phyloP scores from a whole-genome alignment of 2,329 filamentous ascomycete species.

The Penicillium sp. region DNA sequence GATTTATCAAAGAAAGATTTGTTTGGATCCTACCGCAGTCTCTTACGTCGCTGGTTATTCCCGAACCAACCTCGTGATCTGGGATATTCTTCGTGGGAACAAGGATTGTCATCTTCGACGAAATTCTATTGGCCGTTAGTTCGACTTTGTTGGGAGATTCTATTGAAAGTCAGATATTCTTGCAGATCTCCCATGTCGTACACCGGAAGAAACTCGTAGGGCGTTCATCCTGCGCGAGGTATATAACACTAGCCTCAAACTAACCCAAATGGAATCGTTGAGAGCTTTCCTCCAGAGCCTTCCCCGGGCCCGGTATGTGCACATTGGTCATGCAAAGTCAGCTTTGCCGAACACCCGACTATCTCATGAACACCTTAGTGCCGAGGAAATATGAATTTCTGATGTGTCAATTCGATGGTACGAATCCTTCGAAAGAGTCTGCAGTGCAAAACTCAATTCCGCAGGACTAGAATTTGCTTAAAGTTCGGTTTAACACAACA shows the following conservation, averaged over 20 bases:
- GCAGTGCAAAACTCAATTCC: neutral
- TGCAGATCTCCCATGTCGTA: neutral
- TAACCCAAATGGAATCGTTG: neutral
- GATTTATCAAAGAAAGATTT: neutral
- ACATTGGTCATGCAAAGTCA: neutral
- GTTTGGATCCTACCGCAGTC: neutral
- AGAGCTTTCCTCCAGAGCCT: neutral
- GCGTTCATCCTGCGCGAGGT: neutral
- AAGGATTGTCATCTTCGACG: neutral
- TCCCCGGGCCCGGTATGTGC: neutral
- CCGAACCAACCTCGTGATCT: neutral
- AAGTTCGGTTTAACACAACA: no score
- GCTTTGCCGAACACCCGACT: neutral
- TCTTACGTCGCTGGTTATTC: neutral
- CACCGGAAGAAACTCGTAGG: neutral
- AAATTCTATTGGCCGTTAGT: neutral
- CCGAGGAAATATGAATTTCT: neutral
- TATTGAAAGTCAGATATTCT: neutral
- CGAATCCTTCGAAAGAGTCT: neutral
- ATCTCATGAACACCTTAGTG: neutral
- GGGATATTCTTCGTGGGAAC: neutral
- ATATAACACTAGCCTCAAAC: no score
- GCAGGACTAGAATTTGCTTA: neutral
- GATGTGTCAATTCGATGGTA: neutral
- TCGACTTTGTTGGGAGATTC: neutral